Evolutionary conservation across 1,139 yeast species (phyloP).

Genomic region (Torulaspora pretoriensis): DNA sequence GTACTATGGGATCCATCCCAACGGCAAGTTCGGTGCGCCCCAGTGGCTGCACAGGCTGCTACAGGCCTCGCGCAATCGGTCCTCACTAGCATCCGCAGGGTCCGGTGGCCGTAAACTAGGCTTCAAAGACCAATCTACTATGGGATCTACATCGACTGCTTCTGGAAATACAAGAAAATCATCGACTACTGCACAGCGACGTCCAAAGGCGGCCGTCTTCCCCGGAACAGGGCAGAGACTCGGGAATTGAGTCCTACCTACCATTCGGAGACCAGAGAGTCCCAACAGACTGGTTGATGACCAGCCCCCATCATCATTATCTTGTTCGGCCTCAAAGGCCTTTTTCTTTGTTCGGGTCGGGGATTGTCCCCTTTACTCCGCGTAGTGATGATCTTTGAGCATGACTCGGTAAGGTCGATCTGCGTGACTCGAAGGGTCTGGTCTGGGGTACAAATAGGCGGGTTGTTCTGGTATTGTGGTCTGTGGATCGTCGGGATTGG

Average conservation of each 20-base stretch:
- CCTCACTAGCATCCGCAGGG: not conserved
- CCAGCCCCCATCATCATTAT: not conserved
- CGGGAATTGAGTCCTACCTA: slow-evolving; percentile 1
- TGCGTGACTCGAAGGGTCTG: slow-evolving; percentile 1
- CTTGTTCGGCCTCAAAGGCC: not conserved
- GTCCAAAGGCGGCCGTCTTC: slow-evolving; percentile 1
- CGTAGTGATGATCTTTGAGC: not conserved
- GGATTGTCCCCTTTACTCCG: slow-evolving; percentile 8
- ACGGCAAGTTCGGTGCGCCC: slow-evolving; percentile 31
- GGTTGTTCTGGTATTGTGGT: not conserved
- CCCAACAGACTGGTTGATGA: too few species aligned
- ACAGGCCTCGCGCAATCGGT: not conserved
- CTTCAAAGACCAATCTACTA: not conserved
- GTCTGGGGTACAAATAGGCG: not conserved
- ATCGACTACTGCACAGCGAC: not conserved
- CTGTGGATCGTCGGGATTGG: not conserved
- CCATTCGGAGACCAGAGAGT: not conserved
- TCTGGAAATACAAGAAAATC: not conserved
- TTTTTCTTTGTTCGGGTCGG: slow-evolving; percentile 2
- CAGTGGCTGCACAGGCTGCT: slow-evolving; percentile 21
- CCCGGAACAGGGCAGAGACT: slow-evolving; percentile 8
- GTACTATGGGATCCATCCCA: slow-evolving; percentile 25
- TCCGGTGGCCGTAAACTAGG: slow-evolving; percentile 12
- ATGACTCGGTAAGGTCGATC: slow-evolving; percentile 1
- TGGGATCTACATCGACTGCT: not conserved